Evolutionary conservation across 1,284 basidiomycete species (phyloP), one percentile per base, ranked within the genome.

Genomic region (Phellinidium pouzarii): DNA sequence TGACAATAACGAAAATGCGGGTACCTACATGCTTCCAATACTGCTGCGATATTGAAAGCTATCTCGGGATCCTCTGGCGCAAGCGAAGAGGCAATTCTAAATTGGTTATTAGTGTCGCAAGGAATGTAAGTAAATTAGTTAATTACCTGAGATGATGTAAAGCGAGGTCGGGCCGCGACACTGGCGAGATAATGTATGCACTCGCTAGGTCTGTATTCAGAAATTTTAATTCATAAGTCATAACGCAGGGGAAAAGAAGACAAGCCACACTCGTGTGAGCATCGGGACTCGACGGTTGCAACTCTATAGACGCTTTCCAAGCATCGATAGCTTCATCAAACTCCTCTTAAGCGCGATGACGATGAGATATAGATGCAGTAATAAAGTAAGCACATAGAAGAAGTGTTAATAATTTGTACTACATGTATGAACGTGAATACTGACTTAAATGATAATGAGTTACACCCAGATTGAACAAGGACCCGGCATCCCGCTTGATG

Each of bases 61-160:
- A 95, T 93, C 69, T 97, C 94, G 62, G 91, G 84, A 73, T 96
- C 94, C 64, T 94, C 87, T 34, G 94, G 94, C 43, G 88, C 80
- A 58, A 96, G 79, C 31, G 84, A 83, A 34, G 87, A 78, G 23
- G 94, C 93, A 61, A 89, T 84, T 58, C 93, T 95, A 68, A 31
- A 44, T 31, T 27, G 20, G 27, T 55, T 23, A 36, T 46, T 25
- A 46, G 45, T 29, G 41, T 40, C 37, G 41, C 19, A 48, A 12
- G 22, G 20, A 20, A 26, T 31, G 22, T 14, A 27, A 36, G 41
- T 38, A 17, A 19, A 38, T 34, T 22, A 22, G n/a, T 26, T 3
- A 41, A 22, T 41, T 73, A 87, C 87, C 84, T 80, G 58, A 95
- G 76, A 71, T 95, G 91, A 66, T 90, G 84, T 59, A 95, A 75